Conservation (phyloP, 805 yeast species). For the Kuraishia hungarica region DNA sequence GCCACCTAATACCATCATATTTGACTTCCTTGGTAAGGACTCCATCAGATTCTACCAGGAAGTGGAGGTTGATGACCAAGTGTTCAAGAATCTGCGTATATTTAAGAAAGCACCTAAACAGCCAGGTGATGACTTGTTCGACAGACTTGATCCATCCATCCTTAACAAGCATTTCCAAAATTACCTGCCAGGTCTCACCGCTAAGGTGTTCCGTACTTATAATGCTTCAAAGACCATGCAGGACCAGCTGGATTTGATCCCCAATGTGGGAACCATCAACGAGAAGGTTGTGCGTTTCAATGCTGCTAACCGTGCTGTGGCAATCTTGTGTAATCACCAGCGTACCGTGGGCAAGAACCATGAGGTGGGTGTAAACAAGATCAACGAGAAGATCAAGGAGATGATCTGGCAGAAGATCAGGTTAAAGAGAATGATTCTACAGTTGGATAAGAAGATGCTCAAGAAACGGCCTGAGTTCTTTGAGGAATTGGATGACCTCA, state of each 20-base stretch:
- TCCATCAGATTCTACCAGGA: constrained; percentile 88
- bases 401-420: constrained; percentile 79
- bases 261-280: constrained; percentile 79
- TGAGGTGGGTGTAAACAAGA: constrained; percentile 71
- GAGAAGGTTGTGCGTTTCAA: constrained; percentile 84
- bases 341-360: constrained; percentile 84
- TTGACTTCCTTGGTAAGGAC: constrained; percentile 94
- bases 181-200: constrained; percentile 90
- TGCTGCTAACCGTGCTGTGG: constrained; percentile 94
- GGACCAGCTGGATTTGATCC: constrained; percentile 78
- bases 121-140: constrained; percentile 90
- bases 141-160: constrained; percentile 75
- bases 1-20: constrained; percentile 80
- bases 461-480: constrained; percentile 51
- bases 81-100: constrained; percentile 77
- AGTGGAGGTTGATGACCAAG: constrained; percentile 87
- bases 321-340: constrained; percentile 95
- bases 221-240: constrained; percentile 97
- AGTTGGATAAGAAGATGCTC: constrained; percentile 44
- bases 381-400: constrained; percentile 69
- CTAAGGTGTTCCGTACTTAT: constrained; percentile 95
- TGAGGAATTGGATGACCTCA: constrained; percentile 57
- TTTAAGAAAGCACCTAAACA: constrained; percentile 85
- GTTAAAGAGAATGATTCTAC: constrained; percentile 59
- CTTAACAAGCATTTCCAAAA: constrained; percentile 82